Percentiles rank a stretch among this genome's conserved stretches.
Conservation (phyloP, 441 rosid species). For the Populus hybrid region DNA sequence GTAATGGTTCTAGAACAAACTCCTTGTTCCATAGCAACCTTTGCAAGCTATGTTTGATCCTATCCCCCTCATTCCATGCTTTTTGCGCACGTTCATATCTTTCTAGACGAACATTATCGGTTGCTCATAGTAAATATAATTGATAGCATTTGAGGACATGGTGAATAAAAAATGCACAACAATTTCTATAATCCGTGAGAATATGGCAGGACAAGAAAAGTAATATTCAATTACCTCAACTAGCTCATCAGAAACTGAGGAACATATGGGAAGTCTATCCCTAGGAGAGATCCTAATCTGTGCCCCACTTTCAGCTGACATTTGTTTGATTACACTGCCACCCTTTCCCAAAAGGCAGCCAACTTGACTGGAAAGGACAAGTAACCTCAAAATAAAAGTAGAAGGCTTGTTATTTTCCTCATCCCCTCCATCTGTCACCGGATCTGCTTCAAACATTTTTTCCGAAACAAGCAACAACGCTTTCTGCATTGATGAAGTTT, state of each 20-base stretch:
- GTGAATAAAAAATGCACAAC: neutral
- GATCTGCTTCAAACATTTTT: slow-evolving; percentile 48
- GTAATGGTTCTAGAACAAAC: neutral
- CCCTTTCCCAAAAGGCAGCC: slow-evolving; percentile 70
- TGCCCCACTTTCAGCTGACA: slow-evolving; percentile 61
- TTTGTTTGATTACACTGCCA: slow-evolving; percentile 62
- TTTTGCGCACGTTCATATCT: neutral
- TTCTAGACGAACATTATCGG: neutral
- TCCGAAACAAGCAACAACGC: slow-evolving; percentile 60
- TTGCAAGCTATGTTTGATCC: neutral
- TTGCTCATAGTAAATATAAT: neutral
- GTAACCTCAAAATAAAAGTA: slow-evolving; percentile 45
- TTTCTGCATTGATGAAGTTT: slow-evolving; percentile 44
- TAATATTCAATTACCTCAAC: slow-evolving; percentile 45
- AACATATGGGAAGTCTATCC: slow-evolving; percentile 62
- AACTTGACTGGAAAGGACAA: slow-evolving; percentile 60
- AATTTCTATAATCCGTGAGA: neutral
- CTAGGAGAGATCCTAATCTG: slow-evolving; percentile 64
- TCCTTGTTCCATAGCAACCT: neutral
- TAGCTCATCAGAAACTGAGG: slow-evolving; percentile 54
- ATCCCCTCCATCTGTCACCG: slow-evolving; percentile 32
- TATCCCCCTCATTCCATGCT: neutral
- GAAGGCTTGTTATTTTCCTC: slow-evolving; percentile 37
- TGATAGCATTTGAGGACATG: neutral
- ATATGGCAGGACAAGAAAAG: slow-evolving; percentile 1